phyloP scores from a whole-genome alignment of 306 rosid species.

The Fragaria ananassa region DNA sequence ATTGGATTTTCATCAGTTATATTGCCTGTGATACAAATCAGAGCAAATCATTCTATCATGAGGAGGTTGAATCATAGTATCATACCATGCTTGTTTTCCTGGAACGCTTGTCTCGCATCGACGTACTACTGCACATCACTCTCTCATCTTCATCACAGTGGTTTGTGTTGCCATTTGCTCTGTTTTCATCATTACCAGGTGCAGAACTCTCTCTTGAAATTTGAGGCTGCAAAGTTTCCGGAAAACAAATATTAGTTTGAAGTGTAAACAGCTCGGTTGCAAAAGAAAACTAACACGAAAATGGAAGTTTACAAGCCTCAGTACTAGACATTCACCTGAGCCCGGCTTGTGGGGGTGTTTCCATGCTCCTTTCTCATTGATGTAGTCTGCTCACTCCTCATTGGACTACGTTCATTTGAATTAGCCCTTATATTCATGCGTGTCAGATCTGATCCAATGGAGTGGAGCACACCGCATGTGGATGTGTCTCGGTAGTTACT shows the following conservation, averaged over 20 bases:
- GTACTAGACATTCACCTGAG: constrained; percentile 35
- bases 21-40: background rate
- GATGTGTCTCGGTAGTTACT: constrained; percentile 54
- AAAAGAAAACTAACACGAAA: background rate
- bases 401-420: constrained; percentile 37
- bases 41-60: background rate
- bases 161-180: constrained; percentile 34
- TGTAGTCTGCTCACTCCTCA: constrained; percentile 44
- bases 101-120: constrained; percentile 68
- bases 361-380: constrained; percentile 51
- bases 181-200: constrained; percentile 48
- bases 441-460: constrained; percentile 92
- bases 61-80: background rate
- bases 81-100: constrained; percentile 90
- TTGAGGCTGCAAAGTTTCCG: constrained; percentile 33
- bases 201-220: constrained; percentile 83
- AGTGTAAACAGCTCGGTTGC: background rate
- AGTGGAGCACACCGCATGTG: constrained; percentile 80
- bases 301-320: background rate
- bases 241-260: background rate
- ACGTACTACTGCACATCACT: constrained; percentile 42
- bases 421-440: constrained; percentile 68
- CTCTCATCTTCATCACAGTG: constrained; percentile 38
- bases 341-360: constrained; percentile 75
- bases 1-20: background rate